Percentiles rank a stretch among this genome's conserved stretches.
Conservation (phyloP, 129 eudicot genomes). For the Dittrichia graveolens region DNA sequence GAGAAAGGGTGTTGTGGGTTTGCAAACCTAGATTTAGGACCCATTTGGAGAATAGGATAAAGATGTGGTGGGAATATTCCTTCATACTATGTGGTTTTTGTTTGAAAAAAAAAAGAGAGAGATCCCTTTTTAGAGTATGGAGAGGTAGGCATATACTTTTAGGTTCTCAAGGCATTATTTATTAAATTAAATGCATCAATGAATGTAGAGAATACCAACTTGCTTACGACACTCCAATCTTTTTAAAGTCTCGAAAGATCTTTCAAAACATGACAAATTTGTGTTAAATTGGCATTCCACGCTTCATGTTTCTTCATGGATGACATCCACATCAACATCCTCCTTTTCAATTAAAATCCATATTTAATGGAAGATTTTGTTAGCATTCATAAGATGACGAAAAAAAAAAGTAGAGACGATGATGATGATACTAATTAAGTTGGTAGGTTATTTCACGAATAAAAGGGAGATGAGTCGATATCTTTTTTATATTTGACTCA, state of each 20-base stretch:
- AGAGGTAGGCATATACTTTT: conserved; percentile 1
- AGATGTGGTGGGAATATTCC: conserved; percentile 24
- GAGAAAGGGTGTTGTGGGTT: too few species aligned
- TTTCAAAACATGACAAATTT: conserved; percentile 15
- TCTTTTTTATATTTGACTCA: background rate
- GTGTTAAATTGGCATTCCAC: conserved; percentile 14
- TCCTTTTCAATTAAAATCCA: background rate
- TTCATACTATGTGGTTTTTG: background rate
- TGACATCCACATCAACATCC: background rate
- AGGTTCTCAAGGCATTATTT: conserved; percentile 19
- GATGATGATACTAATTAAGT: background rate
- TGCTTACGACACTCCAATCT: conserved; percentile 24
- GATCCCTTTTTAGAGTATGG: background rate
- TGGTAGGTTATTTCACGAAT: conserved; percentile 11
- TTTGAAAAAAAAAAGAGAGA: background rate
- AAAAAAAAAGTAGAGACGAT: background rate
- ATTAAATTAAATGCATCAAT: too few species aligned
- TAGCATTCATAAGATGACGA: background rate
- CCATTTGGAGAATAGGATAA: conserved; percentile 1
- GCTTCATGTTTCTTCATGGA: background rate
- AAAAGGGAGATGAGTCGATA: background rate
- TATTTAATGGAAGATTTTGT: background rate
- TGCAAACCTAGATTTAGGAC: background rate
- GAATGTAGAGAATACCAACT: conserved; percentile 26
- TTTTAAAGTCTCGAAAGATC: conserved; percentile 3